Percentiles rank a stretch among this genome's conserved stretches.
Evolutionary conservation across 2,329 filamentous ascomycete genomes (phyloP).

Genomic region (Cercospora janseana): DNA sequence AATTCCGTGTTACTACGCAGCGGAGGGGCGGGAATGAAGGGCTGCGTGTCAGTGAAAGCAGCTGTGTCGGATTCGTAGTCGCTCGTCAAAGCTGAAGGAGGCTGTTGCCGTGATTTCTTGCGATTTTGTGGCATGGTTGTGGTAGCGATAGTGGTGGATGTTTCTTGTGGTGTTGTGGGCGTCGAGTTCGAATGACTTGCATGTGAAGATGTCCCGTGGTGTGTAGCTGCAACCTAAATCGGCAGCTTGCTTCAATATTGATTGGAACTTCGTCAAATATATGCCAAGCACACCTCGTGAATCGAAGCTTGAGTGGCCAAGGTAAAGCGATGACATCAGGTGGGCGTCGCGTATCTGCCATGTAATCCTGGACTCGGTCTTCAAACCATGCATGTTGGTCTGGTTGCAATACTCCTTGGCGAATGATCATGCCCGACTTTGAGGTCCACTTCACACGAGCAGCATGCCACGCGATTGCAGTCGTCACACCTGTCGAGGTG

Average conservation of each 20-base stretch:
- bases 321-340: conserved; percentile 3
- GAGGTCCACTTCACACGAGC: neutral
- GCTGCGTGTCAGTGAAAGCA: conserved; percentile 33
- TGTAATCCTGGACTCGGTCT: too few relatives aligned
- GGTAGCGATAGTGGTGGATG: neutral
- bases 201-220: conserved; percentile 5
- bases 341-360: neutral
- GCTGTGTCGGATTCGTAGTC: conserved; percentile 22
- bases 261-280: too few relatives aligned
- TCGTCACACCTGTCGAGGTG: conserved; percentile 1
- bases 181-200: neutral
- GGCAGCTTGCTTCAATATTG: too few relatives aligned
- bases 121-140: conserved; percentile 23
- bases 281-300: neutral
- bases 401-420: too few relatives aligned
- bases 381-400: too few relatives aligned
- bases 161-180: neutral
- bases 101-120: conserved; percentile 13
- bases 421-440: too few relatives aligned
- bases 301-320: neutral
- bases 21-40: conserved; percentile 43
- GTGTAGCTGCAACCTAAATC: too few relatives aligned
- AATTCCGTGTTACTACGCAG: conserved; percentile 76
- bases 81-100: conserved; percentile 14
- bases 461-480: conserved; percentile 1